Conservation (phyloP, 2,329 filamentous ascomycete genomes). For the Rhinocladiella similis region DNA sequence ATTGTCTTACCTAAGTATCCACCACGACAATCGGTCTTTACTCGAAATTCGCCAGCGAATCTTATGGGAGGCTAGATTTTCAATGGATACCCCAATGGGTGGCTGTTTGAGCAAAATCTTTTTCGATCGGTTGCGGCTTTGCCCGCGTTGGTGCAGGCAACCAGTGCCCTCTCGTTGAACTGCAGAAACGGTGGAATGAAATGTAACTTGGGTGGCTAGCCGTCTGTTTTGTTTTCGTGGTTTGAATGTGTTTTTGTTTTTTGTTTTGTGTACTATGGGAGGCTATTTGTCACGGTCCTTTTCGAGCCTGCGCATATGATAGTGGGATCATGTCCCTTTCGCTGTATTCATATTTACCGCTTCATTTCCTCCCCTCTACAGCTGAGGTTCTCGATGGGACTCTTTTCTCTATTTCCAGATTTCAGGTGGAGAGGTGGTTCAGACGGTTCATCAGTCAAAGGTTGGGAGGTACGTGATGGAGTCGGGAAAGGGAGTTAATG, state of each 20-base stretch:
- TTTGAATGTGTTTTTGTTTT: slow-evolving; percentile 14
- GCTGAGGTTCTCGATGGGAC: neutral
- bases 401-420: neutral
- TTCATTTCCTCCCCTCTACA: neutral
- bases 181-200: slow-evolving; percentile 19
- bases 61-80: slow-evolving; percentile 19
- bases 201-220: slow-evolving; percentile 26
- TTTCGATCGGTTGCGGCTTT: slow-evolving; percentile 9
- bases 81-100: slow-evolving; percentile 22
- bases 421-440: neutral
- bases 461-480: neutral
- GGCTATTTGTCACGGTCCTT: slow-evolving; percentile 7
- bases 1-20: too few species aligned
- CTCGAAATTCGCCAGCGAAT: slow-evolving; percentile 20
- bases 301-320: neutral
- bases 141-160: slow-evolving; percentile 19
- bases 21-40: slow-evolving; percentile 21
- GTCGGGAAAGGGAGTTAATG: neutral
- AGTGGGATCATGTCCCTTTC: neutral
- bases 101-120: slow-evolving; percentile 29
- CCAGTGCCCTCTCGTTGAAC: slow-evolving; percentile 20
- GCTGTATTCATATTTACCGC: neutral
- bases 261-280: slow-evolving; percentile 19
- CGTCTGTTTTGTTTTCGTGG: slow-evolving; percentile 19
- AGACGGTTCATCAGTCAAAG: neutral